Base-by-base conservation (phyloP, 306 rosid genomes). In the Glycine latifolia region DNA sequence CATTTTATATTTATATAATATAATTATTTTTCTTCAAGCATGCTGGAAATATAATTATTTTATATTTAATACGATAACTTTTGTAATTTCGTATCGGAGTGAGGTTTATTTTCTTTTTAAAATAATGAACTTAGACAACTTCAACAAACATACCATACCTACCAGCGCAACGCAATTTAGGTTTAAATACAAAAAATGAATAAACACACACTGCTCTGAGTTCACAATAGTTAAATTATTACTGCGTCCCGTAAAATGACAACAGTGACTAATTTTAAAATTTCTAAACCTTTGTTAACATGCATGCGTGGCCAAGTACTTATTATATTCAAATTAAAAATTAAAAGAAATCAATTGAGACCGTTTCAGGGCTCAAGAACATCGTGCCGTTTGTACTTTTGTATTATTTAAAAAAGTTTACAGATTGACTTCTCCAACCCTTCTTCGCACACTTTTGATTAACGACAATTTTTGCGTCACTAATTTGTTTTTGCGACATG, bases 321-420 rank as follows among this genome's bases (percentile, higher is more conserved):
- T 39, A 7, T 20, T 15, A 33, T 35, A 6, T 9, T 56, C 16
- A 33, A 69, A 46, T 33, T 62, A 37, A 68, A 39, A 35, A 35
- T 35, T 14, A 17, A 5, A 17, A 4, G 10, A 41, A 81, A 3
- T 61, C 43, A 65, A 5, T 13, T 43, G 52, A 6, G 55, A 76
- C 77, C 63, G 72, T 56, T 76, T 16, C 55, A 16, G 31, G 76
- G 85, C 85, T 67, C 81, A 67, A 67, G 77, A 69, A 66, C 61
- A 44, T 47, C 16, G 33, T 46, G 69, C 74, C 48, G 12, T 79
- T 79, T 41, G 55, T 67, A 67, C 67, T 41, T 61, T 15, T 67
- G 7, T 39, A 4, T 47, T 61, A 71, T 49, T 26, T 71, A 33
- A 49, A 71, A 12, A 60, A 53, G 1, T 53, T 4, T 52, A 52